phyloP scores from a whole-genome alignment of 352 stramenopile genomes.

The Phytophthora sp. region DNA sequence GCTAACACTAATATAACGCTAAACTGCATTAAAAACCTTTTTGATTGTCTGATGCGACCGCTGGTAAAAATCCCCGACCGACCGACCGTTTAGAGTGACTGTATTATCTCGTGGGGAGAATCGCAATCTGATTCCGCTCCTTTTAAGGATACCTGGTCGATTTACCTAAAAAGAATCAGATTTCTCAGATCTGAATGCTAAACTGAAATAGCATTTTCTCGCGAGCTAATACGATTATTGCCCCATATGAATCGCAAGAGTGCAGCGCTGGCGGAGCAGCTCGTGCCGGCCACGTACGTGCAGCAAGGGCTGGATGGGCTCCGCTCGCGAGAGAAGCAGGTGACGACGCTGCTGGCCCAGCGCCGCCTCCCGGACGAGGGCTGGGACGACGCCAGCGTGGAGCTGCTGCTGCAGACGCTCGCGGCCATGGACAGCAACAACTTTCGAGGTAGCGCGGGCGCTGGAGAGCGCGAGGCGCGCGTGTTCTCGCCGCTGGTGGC shows the following conservation, averaged over 20 bases:
- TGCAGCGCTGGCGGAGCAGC: conserved; percentile 51
- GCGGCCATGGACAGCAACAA: conserved; percentile 96
- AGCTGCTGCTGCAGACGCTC: conserved; percentile 87
- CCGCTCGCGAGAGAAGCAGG: conserved; percentile 62
- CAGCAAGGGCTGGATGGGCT: conserved; percentile 77
- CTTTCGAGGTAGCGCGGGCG: conserved; percentile 90
- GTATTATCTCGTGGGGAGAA: too few species aligned
- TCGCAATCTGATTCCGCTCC: too few species aligned
- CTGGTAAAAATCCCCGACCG: too few species aligned
- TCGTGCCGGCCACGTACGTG: conserved; percentile 77
- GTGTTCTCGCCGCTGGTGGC: conserved; percentile 85
- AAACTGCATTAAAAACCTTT: too few species aligned
- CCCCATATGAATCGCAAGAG: conserved; percentile 64
- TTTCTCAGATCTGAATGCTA: too few species aligned
- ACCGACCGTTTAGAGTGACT: too few species aligned
- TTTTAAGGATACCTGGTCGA: too few species aligned
- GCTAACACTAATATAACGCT: too few species aligned
- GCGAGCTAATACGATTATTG: too few species aligned
- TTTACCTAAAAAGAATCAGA: too few species aligned
- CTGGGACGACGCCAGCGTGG: conserved; percentile 90
- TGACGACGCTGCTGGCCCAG: conserved; percentile 86
- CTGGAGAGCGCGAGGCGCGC: conserved; percentile 97
- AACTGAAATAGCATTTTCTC: too few species aligned
- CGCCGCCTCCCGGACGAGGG: conserved; percentile 83
- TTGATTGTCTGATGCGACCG: too few species aligned